phyloP scores from a whole-genome alignment of 495 filamentous ascomycete genomes.

The Parathielavia appendiculata region DNA sequence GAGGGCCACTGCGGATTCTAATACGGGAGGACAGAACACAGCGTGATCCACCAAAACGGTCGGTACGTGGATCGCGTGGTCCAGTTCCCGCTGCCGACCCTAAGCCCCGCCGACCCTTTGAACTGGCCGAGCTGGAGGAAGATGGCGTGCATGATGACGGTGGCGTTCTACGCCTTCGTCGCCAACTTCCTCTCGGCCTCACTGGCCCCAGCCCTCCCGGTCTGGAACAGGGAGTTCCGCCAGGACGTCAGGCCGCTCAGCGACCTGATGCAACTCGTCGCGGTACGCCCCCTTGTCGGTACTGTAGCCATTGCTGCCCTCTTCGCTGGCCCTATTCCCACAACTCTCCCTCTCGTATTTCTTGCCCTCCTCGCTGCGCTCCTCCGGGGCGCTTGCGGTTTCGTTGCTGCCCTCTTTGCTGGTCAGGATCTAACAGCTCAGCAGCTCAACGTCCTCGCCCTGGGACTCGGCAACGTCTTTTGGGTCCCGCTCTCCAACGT shows the following conservation, averaged over 20 bases:
- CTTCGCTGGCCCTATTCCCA: no score
- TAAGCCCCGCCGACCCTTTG: conserved; percentile 30
- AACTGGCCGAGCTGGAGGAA: conserved; percentile 32
- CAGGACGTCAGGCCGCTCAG: conserved; percentile 9
- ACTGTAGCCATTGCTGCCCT: no score
- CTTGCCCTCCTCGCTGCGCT: no score
- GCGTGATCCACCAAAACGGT: conserved; percentile 11
- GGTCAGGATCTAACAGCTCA: background rate
- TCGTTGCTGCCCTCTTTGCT: background rate
- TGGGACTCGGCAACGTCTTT: conserved; percentile 35
- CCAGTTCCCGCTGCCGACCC: conserved; percentile 24
- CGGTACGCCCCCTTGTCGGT: conserved; percentile 14
- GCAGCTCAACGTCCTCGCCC: conserved; percentile 27
- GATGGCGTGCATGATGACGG: conserved; percentile 19
- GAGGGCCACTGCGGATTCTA: background rate
- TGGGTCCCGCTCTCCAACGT: conserved; percentile 56
- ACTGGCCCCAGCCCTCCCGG: conserved; percentile 25
- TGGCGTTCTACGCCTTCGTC: conserved; percentile 29
- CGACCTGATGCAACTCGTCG: conserved; percentile 27
- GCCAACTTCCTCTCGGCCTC: conserved; percentile 27
- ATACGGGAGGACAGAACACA: conserved; percentile 13
- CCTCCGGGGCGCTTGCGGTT: no score
- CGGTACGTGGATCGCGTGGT: conserved; percentile 20
- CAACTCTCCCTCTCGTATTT: no score
- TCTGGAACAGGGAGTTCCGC: conserved; percentile 29